Base-by-base conservation (phyloP, 2,329 filamentous ascomycete genomes). In the Aureobasidium sp. region DNA sequence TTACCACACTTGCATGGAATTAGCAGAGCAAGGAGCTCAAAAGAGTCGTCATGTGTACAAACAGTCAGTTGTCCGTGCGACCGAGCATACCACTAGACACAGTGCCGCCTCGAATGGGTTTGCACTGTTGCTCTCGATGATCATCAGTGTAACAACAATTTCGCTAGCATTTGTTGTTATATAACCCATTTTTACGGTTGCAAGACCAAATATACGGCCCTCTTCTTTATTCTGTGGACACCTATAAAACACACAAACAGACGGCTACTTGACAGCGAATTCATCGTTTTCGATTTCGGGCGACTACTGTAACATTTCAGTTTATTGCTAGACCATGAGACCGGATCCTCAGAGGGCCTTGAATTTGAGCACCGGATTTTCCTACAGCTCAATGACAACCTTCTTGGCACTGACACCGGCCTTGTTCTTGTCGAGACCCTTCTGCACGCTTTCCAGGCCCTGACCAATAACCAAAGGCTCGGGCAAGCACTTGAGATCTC, bases 401-500 rank as follows among this genome's bases (percentile, higher is more conserved):
- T 77, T 78, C 63, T 66, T 68, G 10, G 73, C 75, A 63, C 69
- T 73, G 10, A 78, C 75, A 29, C 75, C 76, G 49, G 67, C 68
- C 65, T 70, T 74, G 60, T 70, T 68, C 64, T 66, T 71, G 61
- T 75, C 71, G 11, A 76, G 61, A 9, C 69, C 76, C 10, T 69
- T 68, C 49, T 76, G 71, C 30, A 77, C 67, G 16, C 64, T 68
- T 42, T 72, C 69, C 34, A 78, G 59, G 13, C 76, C 76, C 63
- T 73, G 72, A 0, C 74, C 74, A 25, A 77, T 66, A 7, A 78
- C 68, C 36, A 72, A 45, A 6, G 75, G 67, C 61, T 71, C 68
- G 7, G 76, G 76, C 13, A 69, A 62, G 39, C 68, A 62, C 45
- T 68, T 65, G 47, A 74, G 70, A 10, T 54, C 65, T 1, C 73